Percentiles rank a stretch among this genome's conserved stretches.
Conservation (phyloP, 306 rosid species). For the Ormosia emarginata region DNA sequence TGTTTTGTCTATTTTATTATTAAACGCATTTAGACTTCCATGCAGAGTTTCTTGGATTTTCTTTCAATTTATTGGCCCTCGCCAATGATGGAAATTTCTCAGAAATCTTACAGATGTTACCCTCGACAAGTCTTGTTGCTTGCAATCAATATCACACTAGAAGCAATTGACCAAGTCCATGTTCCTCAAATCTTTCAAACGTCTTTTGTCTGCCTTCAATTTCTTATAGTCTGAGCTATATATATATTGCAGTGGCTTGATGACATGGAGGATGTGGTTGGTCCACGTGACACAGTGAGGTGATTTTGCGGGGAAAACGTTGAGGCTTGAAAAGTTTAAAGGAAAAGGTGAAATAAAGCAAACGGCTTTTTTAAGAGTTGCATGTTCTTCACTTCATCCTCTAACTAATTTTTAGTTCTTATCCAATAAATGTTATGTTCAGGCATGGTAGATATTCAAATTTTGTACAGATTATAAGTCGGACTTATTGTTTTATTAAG, state of each 20-base stretch:
- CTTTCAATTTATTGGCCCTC: conserved; percentile 21
- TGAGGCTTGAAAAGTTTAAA: not conserved
- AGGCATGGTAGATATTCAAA: not conserved
- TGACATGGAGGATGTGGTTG: not conserved
- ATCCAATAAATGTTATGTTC: not conserved
- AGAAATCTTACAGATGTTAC: not conserved
- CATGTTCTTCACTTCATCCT: not conserved
- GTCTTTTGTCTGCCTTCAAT: no score
- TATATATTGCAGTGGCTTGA: not conserved
- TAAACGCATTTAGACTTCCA: not conserved
- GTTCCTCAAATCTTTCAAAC: not conserved
- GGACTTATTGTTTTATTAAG: not conserved
- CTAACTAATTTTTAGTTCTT: conserved; percentile 14
- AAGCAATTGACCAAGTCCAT: not conserved
- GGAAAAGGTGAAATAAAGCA: conserved; percentile 5
- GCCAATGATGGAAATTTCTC: not conserved
- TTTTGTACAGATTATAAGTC: not conserved
- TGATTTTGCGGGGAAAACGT: conserved; percentile 11
- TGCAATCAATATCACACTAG: not conserved
- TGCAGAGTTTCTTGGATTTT: not conserved
- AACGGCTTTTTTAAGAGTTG: not conserved
- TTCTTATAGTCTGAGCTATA: not conserved
- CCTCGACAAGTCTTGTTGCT: not conserved
- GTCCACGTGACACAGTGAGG: conserved; percentile 16
- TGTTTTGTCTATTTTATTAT: not conserved